phyloP scores from a whole-genome alignment of 345 rosid genomes.

The Jatropha curcas region DNA sequence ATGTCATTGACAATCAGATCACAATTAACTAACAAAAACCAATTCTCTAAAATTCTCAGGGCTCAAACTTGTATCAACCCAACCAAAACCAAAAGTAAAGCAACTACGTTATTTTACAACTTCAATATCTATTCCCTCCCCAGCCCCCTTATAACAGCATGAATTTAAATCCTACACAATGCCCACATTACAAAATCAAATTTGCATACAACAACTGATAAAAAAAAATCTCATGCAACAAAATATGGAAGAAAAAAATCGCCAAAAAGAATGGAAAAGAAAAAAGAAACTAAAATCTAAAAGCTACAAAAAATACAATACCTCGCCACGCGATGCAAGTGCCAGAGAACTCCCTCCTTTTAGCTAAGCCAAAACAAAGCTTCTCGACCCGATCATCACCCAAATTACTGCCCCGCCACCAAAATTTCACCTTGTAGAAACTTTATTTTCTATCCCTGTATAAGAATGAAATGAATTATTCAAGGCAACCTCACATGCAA shows the following conservation, averaged over 20 bases:
- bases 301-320: conserved; percentile 16
- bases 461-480: conserved; percentile 6
- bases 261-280: background rate
- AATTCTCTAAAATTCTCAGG: background rate
- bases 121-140: background rate
- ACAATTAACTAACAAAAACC: background rate
- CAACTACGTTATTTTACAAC: background rate
- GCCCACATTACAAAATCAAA: conserved; percentile 20
- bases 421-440: background rate
- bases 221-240: background rate
- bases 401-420: conserved; percentile 3
- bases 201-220: background rate
- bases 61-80: background rate
- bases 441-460: too few relatives aligned
- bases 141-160: background rate
- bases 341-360: conserved; percentile 35
- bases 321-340: conserved; percentile 40
- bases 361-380: conserved; percentile 22
- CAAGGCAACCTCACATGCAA: conserved; percentile 9
- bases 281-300: too few relatives aligned
- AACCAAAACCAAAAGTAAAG: background rate
- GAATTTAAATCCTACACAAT: background rate
- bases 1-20: background rate
- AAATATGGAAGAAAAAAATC: background rate
- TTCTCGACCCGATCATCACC: conserved; percentile 20